Evolutionary conservation across 495 filamentous ascomycete genomes (phyloP).

Genomic region (Podospora didyma): DNA sequence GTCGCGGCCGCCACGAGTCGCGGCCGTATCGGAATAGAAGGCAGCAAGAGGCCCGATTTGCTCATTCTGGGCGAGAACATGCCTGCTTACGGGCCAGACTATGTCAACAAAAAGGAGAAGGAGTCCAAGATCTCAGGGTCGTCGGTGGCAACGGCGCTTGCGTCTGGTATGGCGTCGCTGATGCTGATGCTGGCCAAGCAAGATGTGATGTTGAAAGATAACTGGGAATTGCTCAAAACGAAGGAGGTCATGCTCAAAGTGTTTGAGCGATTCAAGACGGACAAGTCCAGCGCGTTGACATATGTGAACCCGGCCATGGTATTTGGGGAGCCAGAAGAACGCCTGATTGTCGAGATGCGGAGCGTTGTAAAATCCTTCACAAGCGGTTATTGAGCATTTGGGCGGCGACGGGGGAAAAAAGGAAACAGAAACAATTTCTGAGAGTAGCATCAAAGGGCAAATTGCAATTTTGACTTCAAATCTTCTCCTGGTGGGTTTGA

Average conservation of each 20-base stretch:
- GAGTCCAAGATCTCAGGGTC: constrained; percentile 6
- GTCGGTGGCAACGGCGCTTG: constrained; percentile 2
- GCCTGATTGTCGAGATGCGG: constrained; percentile 4
- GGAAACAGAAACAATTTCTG: too few relatives aligned
- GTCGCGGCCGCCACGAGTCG: constrained; percentile 3
- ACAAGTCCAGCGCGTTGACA: constrained; percentile 4
- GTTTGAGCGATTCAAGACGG: constrained; percentile 8
- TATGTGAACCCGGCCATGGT: constrained; percentile 6
- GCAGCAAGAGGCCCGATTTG: not conserved
- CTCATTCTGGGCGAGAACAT: constrained; percentile 7
- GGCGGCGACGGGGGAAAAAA: too few relatives aligned
- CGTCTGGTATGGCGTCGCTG: constrained; percentile 1
- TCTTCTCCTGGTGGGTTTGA: too few relatives aligned
- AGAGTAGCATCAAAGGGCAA: too few relatives aligned
- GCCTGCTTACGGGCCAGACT: not conserved
- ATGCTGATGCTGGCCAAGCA: constrained; percentile 7
- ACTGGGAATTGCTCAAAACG: constrained; percentile 5
- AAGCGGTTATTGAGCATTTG: too few relatives aligned
- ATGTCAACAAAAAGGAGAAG: not conserved
- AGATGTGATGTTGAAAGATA: constrained; percentile 2
- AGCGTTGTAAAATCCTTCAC: constrained; percentile 1
- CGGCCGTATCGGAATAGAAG: not conserved
- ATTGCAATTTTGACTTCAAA: too few relatives aligned
- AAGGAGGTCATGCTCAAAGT: constrained; percentile 5
- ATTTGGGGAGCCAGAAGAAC: constrained; percentile 3